Base-by-base conservation (phyloP, 208 protist species). In the Leishmania martiniquensis region DNA sequence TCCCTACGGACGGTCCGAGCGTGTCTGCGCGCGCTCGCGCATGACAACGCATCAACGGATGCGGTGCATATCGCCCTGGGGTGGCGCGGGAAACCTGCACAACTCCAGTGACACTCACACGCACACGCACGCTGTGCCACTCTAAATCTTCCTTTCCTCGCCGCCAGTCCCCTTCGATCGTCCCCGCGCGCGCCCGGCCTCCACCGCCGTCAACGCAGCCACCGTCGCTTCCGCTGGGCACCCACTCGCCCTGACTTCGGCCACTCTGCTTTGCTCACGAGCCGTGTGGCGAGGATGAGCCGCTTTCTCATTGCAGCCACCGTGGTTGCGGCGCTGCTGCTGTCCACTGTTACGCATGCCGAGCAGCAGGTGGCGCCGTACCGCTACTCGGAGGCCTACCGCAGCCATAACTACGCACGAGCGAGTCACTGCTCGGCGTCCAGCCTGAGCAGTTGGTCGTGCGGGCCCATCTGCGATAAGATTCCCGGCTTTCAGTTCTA, bases 401-500 rank as follows among this genome's bases (percentile, higher is more conserved):
- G 76, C 54, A 60, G 62, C 34, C 55, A 66, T 54, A 67, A 75
- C 44, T 73, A 57, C 54, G 49, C 59, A 39, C 76, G 76, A 39
- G 57, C 52, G 37, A 74, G 65, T 54, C 52, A 80, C 76, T 80
- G 76, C 42, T 4, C 22, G 10, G 37, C 54, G 12, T 13, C 47
- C 3, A 42, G 66, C 25, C 25, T 79, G 3, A 45, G 51, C 25
- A 51, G 9, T 29, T 79, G 75, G 75, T 57, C 51, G 4, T 79
- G 75, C 42, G 75, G 75, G 25, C 17, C 47, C 4, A 6, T 44
- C 37, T 79, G 75, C 52, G 4, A 34, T 3, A n/a, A 0, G 29
- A 59, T 73, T 37, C 75, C 75, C 4, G 75, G 75, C 51, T 79
- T 79, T 47, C n/a, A 79, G n/a, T 37, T 54, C 20, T 72, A 66